Conservation (phyloP, 345 rosid species). For the Gossypium herbaceum region DNA sequence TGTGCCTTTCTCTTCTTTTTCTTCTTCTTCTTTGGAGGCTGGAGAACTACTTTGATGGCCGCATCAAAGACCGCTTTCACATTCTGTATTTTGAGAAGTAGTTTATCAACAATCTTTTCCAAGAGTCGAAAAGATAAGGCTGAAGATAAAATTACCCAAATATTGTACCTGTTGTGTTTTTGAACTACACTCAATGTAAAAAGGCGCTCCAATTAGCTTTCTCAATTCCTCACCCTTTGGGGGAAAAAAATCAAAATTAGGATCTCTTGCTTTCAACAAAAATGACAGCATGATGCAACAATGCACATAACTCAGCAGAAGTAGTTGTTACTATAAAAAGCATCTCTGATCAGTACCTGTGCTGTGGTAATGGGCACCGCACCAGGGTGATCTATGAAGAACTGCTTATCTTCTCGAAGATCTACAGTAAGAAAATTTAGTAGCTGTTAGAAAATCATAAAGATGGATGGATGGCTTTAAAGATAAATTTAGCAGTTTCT, state of each 20-base stretch:
- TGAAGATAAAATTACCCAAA: not conserved
- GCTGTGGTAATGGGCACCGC: slow-evolving; percentile 64
- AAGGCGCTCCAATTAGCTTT: slow-evolving; percentile 66
- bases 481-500: not conserved
- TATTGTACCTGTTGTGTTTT: slow-evolving; percentile 75
- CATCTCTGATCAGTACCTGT: slow-evolving; percentile 42
- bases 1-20: slow-evolving; percentile 64
- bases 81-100: slow-evolving; percentile 42
- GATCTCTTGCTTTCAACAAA: slow-evolving; percentile 3
- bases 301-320: not conserved
- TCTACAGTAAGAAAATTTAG: slow-evolving; percentile 39
- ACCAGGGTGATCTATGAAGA: slow-evolving; percentile 64
- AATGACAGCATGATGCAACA: not conserved
- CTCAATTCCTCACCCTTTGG: slow-evolving; percentile 76
- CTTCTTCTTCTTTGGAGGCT: slow-evolving; percentile 77
- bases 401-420: slow-evolving; percentile 77
- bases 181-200: slow-evolving; percentile 81
- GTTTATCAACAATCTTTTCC: slow-evolving; percentile 3
- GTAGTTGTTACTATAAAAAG: not conserved
- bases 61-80: slow-evolving; percentile 85
- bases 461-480: not conserved
- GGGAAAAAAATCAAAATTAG: not conserved
- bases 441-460: not conserved
- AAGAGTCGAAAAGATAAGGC: not conserved
- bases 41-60: slow-evolving; percentile 82